phyloP scores from a whole-genome alignment of 225 moss, liverwort and hornwort genomes.

The Pleurozium schreberi region DNA sequence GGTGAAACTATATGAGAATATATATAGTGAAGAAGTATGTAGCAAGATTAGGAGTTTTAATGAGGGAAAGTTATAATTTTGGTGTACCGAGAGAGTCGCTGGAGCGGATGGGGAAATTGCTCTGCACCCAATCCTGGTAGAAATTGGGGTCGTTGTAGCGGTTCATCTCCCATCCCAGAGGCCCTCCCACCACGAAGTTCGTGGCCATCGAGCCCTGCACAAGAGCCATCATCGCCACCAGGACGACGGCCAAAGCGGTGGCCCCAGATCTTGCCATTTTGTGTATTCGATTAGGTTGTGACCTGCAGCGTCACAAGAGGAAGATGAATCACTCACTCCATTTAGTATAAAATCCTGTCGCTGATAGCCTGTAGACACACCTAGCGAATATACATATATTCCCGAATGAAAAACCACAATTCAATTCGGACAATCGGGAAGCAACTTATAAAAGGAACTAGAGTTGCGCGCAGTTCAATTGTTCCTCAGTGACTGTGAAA shows the following conservation, averaged over 20 bases:
- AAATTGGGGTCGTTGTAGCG: not conserved
- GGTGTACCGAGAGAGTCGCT: not conserved
- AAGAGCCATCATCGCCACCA: not conserved
- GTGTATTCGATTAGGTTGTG: too few relatives aligned
- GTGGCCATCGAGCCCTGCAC: not conserved
- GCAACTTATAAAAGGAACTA: too few relatives aligned
- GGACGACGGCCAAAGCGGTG: not conserved
- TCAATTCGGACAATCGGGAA: too few relatives aligned
- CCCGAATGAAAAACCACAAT: too few relatives aligned
- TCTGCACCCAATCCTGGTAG: not conserved
- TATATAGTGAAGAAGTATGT: not conserved
- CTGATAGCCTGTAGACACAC: too few relatives aligned
- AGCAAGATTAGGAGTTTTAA: not conserved
- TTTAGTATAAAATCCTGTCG: too few relatives aligned
- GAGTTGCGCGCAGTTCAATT: too few relatives aligned
- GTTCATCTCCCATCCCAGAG: not conserved
- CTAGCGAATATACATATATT: too few relatives aligned
- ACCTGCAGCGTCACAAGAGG: too few relatives aligned
- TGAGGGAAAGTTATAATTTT: too few relatives aligned
- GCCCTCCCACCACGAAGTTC: not conserved
- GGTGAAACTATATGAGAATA: not conserved
- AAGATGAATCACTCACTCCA: too few relatives aligned
- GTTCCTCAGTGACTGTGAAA: not conserved
- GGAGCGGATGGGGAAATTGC: not conserved
- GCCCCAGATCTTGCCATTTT: too few relatives aligned